Conservation (phyloP, 352 stramenopile genomes). For the Pseudoperonospora humuli region DNA sequence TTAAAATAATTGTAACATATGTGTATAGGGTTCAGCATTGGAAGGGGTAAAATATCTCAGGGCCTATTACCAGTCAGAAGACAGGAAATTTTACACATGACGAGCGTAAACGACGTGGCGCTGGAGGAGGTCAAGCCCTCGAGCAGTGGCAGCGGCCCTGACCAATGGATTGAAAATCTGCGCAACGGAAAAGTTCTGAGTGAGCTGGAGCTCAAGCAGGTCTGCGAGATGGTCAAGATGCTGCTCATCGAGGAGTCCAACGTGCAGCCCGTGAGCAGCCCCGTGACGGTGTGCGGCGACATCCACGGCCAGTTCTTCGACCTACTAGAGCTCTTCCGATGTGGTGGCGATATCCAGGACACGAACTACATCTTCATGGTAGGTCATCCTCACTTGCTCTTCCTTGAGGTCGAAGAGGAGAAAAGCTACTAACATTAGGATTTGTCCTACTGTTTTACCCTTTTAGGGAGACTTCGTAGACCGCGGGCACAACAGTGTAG, state of each 20-base stretch:
- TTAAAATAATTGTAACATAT: too few species aligned
- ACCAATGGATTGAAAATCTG: conserved; percentile 83
- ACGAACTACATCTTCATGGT: conserved; percentile 92
- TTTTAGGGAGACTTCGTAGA: conserved; percentile 85
- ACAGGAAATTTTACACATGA: conserved; percentile 30
- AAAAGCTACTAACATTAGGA: not conserved
- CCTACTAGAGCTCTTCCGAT: conserved; percentile 82
- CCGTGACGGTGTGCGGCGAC: conserved; percentile 85
- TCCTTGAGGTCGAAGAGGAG: not conserved
- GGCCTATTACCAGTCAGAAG: not conserved
- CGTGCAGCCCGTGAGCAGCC: conserved; percentile 84
- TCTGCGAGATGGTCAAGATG: conserved; percentile 88
- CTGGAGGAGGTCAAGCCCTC: conserved; percentile 44
- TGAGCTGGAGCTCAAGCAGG: conserved; percentile 84
- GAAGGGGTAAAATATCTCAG: too few species aligned
- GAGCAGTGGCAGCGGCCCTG: conserved; percentile 53
- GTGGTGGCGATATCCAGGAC: conserved; percentile 70
- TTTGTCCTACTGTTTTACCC: conserved; percentile 4
- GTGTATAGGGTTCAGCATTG: too few species aligned
- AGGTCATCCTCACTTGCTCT: not conserved
- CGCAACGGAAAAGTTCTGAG: conserved; percentile 69
- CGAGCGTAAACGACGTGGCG: conserved; percentile 55
- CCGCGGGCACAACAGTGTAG: conserved; percentile 85
- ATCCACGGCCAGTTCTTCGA: conserved; percentile 90
- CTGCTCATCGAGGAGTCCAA: conserved; percentile 90